phyloP scores from a whole-genome alignment of 2,329 filamentous ascomycete species.

The Rutstroemia sp. region DNA sequence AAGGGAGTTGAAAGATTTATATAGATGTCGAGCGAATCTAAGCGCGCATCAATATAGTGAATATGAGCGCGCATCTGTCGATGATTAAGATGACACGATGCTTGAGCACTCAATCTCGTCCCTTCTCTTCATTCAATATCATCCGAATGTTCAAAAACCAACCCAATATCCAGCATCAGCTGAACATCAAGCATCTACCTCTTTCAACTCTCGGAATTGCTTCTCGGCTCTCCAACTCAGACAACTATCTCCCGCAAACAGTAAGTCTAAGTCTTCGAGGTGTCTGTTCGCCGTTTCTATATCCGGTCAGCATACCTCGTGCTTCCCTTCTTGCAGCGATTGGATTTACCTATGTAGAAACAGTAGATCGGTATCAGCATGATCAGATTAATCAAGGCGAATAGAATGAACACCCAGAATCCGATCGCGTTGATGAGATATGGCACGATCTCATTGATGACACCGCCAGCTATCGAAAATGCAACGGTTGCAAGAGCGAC shows the following conservation, averaged over 20 bases:
- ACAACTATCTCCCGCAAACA: neutral
- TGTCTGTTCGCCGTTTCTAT: neutral
- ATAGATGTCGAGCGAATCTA: no score
- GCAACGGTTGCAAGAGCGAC: conserved; percentile 7
- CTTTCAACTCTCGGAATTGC: neutral
- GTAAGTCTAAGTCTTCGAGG: neutral
- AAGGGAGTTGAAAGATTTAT: no score
- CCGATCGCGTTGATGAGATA: conserved; percentile 27
- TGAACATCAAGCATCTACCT: neutral
- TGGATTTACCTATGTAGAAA: neutral
- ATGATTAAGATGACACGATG: no score
- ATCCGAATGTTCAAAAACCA: no score
- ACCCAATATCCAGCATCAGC: no score
- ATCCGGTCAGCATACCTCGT: no score
- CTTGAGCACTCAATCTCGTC: no score
- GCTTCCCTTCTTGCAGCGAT: neutral
- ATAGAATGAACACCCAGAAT: conserved; percentile 30
- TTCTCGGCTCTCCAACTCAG: neutral
- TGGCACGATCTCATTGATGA: conserved; percentile 25
- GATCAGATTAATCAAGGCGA: conserved; percentile 27
- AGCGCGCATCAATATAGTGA: no score
- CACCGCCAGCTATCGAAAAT: conserved; percentile 12
- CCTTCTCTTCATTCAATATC: no score
- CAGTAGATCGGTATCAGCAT: neutral
- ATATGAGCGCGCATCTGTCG: no score